phyloP scores from a whole-genome alignment of 2,329 filamentous ascomycete genomes.

The Colletotrichum magnum region DNA sequence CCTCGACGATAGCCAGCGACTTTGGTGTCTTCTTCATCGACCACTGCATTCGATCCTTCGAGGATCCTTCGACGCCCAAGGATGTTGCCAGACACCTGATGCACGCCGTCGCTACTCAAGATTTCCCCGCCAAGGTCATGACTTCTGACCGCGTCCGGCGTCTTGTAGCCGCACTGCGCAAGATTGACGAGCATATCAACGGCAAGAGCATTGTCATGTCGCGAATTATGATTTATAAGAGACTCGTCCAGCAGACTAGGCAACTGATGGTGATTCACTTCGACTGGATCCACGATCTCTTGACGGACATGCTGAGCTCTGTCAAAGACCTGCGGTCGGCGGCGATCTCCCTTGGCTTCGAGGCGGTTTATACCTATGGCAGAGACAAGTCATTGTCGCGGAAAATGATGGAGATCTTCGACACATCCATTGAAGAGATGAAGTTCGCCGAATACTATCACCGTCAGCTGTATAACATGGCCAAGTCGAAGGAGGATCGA shows the following conservation, averaged over 20 bases:
- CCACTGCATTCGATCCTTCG: conserved; percentile 80
- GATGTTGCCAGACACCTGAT: conserved; percentile 84
- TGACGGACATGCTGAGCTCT: conserved; percentile 85
- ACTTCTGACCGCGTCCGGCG: conserved; percentile 78
- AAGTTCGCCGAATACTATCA: conserved; percentile 80
- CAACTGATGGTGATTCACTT: conserved; percentile 78
- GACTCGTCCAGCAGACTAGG: conserved; percentile 79
- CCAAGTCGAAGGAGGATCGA: conserved; percentile 72
- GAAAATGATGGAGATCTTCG: conserved; percentile 75
- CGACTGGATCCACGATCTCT: conserved; percentile 86
- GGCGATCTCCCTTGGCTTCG: conserved; percentile 81
- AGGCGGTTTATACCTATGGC: conserved; percentile 78
- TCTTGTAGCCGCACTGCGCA: conserved; percentile 78
- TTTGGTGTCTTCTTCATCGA: conserved; percentile 87
- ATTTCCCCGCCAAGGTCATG: conserved; percentile 82
- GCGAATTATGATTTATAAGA: conserved; percentile 83
- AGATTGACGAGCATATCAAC: conserved; percentile 79
- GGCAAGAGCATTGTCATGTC: conserved; percentile 87
- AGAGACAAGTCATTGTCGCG: conserved; percentile 77
- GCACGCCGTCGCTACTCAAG: conserved; percentile 84
- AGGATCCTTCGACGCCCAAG: conserved; percentile 79
- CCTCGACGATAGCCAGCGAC: conserved; percentile 79
- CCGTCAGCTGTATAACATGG: conserved; percentile 77
- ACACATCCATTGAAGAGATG: conserved; percentile 69
- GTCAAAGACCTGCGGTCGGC: conserved; percentile 82